Percentiles rank a stretch among this genome's conserved stretches.
phyloP scores from a whole-genome alignment of 768 basidiomycete genomes.

The Porpolomopsis calyptriformis region DNA sequence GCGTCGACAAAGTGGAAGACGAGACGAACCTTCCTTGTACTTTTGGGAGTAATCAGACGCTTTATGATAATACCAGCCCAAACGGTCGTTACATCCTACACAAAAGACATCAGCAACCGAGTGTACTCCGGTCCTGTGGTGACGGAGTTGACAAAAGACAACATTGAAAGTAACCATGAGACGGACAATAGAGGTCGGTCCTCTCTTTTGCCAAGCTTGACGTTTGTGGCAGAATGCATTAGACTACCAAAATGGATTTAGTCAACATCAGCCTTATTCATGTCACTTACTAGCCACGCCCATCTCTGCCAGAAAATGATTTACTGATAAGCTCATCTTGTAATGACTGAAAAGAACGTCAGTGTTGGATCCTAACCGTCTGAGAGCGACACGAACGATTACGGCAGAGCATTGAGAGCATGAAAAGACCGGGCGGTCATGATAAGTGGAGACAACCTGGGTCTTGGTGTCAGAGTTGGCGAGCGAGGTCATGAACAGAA shows the following conservation, averaged over 20 bases:
- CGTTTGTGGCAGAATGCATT: constrained; percentile 68
- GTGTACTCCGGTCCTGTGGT: constrained; percentile 62
- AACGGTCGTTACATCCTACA: constrained; percentile 62
- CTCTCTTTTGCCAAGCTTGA: constrained; percentile 63
- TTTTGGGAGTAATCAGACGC: constrained; percentile 69
- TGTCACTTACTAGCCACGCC: constrained; percentile 66
- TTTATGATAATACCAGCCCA: constrained; percentile 80
- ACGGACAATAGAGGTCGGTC: constrained; percentile 62
- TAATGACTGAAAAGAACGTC: constrained; percentile 38
- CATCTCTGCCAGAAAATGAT: constrained; percentile 74
- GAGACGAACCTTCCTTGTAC: constrained; percentile 66
- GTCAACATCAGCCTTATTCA: no score
- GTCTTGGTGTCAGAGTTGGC: constrained; percentile 20
- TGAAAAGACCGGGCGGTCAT: constrained; percentile 56
- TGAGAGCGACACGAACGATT: constrained; percentile 37
- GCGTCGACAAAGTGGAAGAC: not conserved
- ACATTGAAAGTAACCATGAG: not conserved
- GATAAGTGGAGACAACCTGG: constrained; percentile 53
- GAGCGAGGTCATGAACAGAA: not conserved
- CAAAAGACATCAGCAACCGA: constrained; percentile 77
- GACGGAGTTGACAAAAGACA: constrained; percentile 1
- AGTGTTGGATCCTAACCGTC: not conserved
- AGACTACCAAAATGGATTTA: no score
- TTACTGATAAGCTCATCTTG: constrained; percentile 84
- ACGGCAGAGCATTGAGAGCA: constrained; percentile 62